A percentile compares a stretch with the other conserved stretches of the same genome.
Evolutionary conservation across 805 yeast species (phyloP).

Genomic region (Saitoella complicata): DNA sequence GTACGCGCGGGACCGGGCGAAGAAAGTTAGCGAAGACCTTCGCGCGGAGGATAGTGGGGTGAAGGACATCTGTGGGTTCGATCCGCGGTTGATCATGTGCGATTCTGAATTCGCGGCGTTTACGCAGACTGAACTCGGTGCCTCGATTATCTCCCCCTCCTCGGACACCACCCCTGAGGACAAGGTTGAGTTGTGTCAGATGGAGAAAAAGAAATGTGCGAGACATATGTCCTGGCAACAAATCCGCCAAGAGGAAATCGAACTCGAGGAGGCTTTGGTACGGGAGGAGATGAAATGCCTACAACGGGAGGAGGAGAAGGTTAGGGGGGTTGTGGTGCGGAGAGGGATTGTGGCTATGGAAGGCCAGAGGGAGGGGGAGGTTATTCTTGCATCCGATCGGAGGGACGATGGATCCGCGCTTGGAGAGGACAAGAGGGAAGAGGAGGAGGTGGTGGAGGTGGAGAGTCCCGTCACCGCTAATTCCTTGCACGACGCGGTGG

Average conservation of each 20-base stretch:
- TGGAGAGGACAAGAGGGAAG: too few species aligned
- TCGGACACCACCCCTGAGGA: background rate
- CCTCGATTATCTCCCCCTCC: background rate
- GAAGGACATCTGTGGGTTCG: slow-evolving; percentile 18
- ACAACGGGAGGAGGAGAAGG: background rate
- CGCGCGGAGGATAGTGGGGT: too few species aligned
- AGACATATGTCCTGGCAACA: slow-evolving; percentile 13
- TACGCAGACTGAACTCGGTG: background rate
- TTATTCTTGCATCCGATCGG: too few species aligned
- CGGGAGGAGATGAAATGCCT: background rate
- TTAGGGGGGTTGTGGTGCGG: too few species aligned
- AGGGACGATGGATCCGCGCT: too few species aligned
- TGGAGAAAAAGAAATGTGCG: slow-evolving; percentile 13
- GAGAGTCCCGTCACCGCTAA: too few species aligned
- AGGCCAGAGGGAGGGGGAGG: too few species aligned
- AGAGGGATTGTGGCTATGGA: too few species aligned
- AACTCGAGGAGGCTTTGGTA: slow-evolving; percentile 4
- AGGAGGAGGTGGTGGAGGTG: too few species aligned
- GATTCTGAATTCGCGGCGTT: slow-evolving; percentile 1
- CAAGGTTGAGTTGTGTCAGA: slow-evolving; percentile 8
- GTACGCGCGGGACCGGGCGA: too few species aligned
- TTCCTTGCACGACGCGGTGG: too few species aligned
- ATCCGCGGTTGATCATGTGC: slow-evolving; percentile 17
- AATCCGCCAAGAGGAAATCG: slow-evolving; percentile 11
- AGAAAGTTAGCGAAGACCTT: too few species aligned